Evolutionary conservation across 1,139 yeast species (phyloP).

Genomic region (Ogataea hybrid): DNA sequence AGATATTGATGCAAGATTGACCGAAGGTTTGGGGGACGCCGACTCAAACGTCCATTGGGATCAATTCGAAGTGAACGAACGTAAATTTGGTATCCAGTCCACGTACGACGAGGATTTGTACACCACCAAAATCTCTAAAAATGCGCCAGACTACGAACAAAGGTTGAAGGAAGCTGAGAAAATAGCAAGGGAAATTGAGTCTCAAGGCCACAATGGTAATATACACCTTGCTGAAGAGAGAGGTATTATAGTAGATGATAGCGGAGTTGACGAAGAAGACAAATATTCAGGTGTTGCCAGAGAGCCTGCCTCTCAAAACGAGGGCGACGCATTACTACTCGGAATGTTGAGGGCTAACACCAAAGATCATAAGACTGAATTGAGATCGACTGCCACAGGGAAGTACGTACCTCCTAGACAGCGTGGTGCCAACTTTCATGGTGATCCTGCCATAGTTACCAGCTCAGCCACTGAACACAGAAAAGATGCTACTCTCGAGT

Average conservation of each 20-base stretch:
- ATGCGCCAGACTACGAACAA: slow-evolving; percentile 70
- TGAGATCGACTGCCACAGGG: slow-evolving; percentile 30
- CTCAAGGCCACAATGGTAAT: slow-evolving; percentile 60
- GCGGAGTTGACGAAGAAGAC: slow-evolving; percentile 93
- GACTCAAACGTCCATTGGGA: slow-evolving; percentile 56
- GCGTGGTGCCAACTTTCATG: slow-evolving; percentile 60
- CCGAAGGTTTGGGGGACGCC: slow-evolving; percentile 40
- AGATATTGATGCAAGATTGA: slow-evolving; percentile 27
- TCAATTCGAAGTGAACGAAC: slow-evolving; percentile 87
- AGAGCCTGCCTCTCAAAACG: slow-evolving; percentile 23
- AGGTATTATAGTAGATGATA: slow-evolving; percentile 72
- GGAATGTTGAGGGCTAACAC: slow-evolving; percentile 27
- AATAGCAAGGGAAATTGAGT: slow-evolving; percentile 81
- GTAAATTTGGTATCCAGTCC: slow-evolving; percentile 84
- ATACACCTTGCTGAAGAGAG: slow-evolving; percentile 90
- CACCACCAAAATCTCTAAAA: slow-evolving; percentile 77
- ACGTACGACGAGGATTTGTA: slow-evolving; percentile 87
- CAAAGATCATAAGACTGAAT: slow-evolving; percentile 16
- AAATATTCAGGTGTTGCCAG: slow-evolving; percentile 87
- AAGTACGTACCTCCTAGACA: slow-evolving; percentile 65
- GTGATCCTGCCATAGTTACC: slow-evolving; percentile 78
- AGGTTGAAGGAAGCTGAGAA: slow-evolving; percentile 69
- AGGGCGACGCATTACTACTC: slow-evolving; percentile 29
- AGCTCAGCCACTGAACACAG: slow-evolving; percentile 37
- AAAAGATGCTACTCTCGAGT: neutral